Evolutionary conservation across 305 asterid species (phyloP), one percentile per base, ranked within the genome.

Genomic region (Solanum hybrid): DNA sequence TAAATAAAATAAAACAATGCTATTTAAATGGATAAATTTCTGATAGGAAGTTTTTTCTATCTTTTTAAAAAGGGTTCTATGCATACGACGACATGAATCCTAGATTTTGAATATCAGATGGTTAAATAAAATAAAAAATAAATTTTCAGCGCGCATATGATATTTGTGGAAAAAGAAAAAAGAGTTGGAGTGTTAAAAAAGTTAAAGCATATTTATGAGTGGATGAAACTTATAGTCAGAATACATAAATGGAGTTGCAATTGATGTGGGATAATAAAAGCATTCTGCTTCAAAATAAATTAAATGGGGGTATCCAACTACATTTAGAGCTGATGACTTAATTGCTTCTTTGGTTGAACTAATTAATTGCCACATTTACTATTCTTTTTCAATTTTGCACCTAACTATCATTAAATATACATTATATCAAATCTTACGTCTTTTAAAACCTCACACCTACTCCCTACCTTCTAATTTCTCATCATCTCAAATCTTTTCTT

Each of bases 381-480:
- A 34, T 77, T 76, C 85, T 82, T 90, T 82, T 91, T 91, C 91
- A 86, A 93, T 91, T 91, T 88, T 90, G 34, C 66, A 92, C 95
- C 95, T 92, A 93, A 93, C 94, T 79, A 88, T 37, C 90, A 90
- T 14, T 93, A 86, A 91, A 90, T 92, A 91, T 32, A 32, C 91
- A 35, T 77, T 81, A 79, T 79, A 12, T 69, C 34, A 9, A 89
- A 12, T 72, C 6, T 37, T 88, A 46, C 88, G 69, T 75, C 88
- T 86, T 91, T 92, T 89, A 89, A 93, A 90, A 90, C 91, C 88
- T 90, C 88, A 90, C 92, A 91, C 91, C 94, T 90, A 92, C 94
- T 91, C 34, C 40, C 91, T 93, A 40, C 3, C 56, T 24, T 80
- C 36, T 56, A 17, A 56, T 79, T 5, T 79, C 69, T 40, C 3